Evolutionary conservation across 2,329 filamentous ascomycete species (phyloP).

Genomic region (Epichloe aotearoae): DNA sequence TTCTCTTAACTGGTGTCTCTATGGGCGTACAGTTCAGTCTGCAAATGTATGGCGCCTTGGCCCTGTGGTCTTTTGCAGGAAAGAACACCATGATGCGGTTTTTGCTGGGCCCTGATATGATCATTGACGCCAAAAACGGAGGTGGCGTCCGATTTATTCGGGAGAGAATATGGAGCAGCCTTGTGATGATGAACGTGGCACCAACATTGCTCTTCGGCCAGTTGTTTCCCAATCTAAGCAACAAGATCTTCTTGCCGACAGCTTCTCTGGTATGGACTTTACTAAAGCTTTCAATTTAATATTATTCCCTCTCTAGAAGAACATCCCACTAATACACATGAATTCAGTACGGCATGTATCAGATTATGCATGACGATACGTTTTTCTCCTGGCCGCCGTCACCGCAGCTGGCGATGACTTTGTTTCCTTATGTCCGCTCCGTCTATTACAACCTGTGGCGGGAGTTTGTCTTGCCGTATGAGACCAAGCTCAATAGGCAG

Average conservation of each 20-base stretch:
- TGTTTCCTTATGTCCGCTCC: constrained; percentile 33
- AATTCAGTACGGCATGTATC: constrained; percentile 32
- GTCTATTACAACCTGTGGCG: constrained; percentile 34
- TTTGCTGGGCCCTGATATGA: constrained; percentile 22
- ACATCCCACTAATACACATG: too few relatives aligned
- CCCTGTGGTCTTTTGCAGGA: constrained; percentile 40
- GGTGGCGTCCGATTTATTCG: constrained; percentile 14
- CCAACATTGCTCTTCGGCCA: constrained; percentile 32
- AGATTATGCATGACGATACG: constrained; percentile 30
- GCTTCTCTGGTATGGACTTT: constrained; percentile 25
- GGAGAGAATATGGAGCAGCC: constrained; percentile 19
- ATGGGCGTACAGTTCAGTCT: constrained; percentile 37
- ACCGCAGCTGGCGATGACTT: constrained; percentile 34
- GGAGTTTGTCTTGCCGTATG: constrained; percentile 31
- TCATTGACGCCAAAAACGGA: constrained; percentile 13
- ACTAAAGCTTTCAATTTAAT: too few relatives aligned
- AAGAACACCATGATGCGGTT: constrained; percentile 29
- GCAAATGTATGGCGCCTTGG: constrained; percentile 38
- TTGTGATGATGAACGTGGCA: constrained; percentile 31
- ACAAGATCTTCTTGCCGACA: constrained; percentile 27
- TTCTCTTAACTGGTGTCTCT: constrained; percentile 49
- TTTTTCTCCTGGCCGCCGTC: constrained; percentile 40
- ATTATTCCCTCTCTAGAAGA: too few relatives aligned
- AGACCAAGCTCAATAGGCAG: constrained; percentile 34
- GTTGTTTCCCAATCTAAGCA: constrained; percentile 28